Evolutionary conservation across 805 yeast genomes (phyloP).

Genomic region (Huiozyma sinensis): DNA sequence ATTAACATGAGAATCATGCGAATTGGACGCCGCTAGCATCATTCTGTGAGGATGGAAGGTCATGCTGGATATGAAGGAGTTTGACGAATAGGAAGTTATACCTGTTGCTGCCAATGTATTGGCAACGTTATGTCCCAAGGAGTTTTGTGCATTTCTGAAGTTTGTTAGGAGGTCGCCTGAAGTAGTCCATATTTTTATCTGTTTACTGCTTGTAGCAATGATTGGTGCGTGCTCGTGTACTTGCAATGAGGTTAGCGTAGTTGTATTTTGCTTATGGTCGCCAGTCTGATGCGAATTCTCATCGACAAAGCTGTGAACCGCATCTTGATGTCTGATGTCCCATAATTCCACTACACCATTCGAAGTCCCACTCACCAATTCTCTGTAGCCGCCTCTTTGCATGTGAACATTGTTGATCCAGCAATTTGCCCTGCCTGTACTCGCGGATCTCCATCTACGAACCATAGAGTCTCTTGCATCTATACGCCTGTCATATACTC

Average conservation of each 20-base stretch:
- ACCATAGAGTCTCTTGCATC: constrained; percentile 82
- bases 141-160: constrained; percentile 36
- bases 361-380: constrained; percentile 69
- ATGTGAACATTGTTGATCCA: constrained; percentile 73
- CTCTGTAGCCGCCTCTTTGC: constrained; percentile 95
- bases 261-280: constrained; percentile 8
- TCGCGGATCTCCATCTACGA: constrained; percentile 60
- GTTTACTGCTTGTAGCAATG: constrained; percentile 76
- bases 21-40: constrained; percentile 80
- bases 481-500: constrained; percentile 84
- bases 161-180: constrained; percentile 62
- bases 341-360: constrained; percentile 80
- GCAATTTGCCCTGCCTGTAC: constrained; percentile 32
- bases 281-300: constrained; percentile 21
- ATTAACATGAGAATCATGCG: constrained; percentile 63
- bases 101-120: constrained; percentile 26
- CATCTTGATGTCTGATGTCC: constrained; percentile 74
- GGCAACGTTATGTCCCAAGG: constrained; percentile 22
- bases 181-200: constrained; percentile 75
- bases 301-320: constrained; percentile 59
- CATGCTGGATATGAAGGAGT: constrained; percentile 49
- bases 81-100: constrained; percentile 23
- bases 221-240: constrained; percentile 96
- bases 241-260: constrained; percentile 52
- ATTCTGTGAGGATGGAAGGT: constrained; percentile 89